Percentiles rank a stretch among this genome's conserved stretches.
phyloP scores from a whole-genome alignment of 2,329 filamentous ascomycete genomes.

The Lecanicillium sp. region DNA sequence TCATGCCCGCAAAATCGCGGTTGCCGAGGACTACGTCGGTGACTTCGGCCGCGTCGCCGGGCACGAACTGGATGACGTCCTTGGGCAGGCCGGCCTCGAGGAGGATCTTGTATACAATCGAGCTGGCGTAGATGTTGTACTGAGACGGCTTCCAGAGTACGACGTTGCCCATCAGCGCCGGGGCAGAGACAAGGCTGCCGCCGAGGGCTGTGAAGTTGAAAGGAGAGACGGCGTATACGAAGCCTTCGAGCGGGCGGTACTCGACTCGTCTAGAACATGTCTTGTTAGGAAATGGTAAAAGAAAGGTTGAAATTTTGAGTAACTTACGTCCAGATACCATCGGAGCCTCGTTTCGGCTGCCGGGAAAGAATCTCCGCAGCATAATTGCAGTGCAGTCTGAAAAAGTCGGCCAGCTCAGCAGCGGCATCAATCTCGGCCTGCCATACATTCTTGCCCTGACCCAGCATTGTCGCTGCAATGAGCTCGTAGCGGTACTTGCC shows the following conservation, averaged over 20 bases:
- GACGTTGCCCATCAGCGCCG: constrained; percentile 86
- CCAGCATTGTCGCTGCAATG: constrained; percentile 91
- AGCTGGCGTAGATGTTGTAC: constrained; percentile 80
- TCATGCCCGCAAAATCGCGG: constrained; percentile 74
- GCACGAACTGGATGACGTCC: constrained; percentile 88
- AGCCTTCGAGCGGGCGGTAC: constrained; percentile 86
- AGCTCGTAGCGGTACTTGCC: constrained; percentile 93
- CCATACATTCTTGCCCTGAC: constrained; percentile 97
- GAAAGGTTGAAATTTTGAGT: too few relatives aligned
- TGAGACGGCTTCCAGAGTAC: constrained; percentile 94
- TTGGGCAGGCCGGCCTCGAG: constrained; percentile 82
- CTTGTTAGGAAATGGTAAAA: too few relatives aligned
- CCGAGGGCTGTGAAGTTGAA: constrained; percentile 98
- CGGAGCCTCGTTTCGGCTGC: constrained; percentile 75
- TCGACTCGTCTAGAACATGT: constrained; percentile 60
- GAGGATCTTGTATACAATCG: constrained; percentile 82
- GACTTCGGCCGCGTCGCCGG: constrained; percentile 77
- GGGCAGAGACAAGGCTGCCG: constrained; percentile 74
- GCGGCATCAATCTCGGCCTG: constrained; percentile 97
- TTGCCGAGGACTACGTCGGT: constrained; percentile 71
- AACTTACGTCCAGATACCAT: constrained; percentile 64
- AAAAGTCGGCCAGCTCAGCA: constrained; percentile 84
- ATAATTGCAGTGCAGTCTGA: constrained; percentile 90
- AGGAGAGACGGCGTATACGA: constrained; percentile 86
- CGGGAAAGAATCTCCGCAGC: constrained; percentile 83